Percentiles rank a stretch among this genome's conserved stretches.
These are phyloP conservation scores for Abrus precatorius DNA, from an alignment of 306 rosid species.

Conservation along the genomic window DNA sequence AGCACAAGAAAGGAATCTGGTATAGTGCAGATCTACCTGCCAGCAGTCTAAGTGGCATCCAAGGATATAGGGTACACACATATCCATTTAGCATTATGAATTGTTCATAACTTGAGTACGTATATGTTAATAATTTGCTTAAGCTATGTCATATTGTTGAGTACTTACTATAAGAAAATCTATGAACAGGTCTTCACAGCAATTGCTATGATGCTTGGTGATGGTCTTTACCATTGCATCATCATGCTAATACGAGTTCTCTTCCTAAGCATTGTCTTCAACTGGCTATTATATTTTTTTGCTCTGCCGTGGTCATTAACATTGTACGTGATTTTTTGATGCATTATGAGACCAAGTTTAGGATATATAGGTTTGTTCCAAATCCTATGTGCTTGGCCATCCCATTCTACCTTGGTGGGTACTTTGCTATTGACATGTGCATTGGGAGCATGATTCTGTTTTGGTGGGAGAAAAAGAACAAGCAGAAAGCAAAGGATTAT, in stretches of 20 bases:
- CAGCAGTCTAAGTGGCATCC: conserved; percentile 71
- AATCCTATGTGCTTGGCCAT: conserved; percentile 79
- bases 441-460: conserved; percentile 73
- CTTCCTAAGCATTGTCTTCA: conserved; percentile 72
- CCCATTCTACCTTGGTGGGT: conserved; percentile 76
- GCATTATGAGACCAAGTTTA: conserved; percentile 53
- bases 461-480: conserved; percentile 59
- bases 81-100: not conserved
- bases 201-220: conserved; percentile 81
- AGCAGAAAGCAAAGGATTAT: conserved; percentile 54
- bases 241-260: conserved; percentile 60
- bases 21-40: conserved; percentile 55
- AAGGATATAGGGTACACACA: conserved; percentile 70
- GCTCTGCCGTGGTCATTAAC: conserved; percentile 49
- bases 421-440: conserved; percentile 82
- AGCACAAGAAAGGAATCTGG: conserved; percentile 71
- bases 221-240: conserved; percentile 75
- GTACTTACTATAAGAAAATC: conserved; percentile 2
- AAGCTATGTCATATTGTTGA: not conserved
- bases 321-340: conserved; percentile 52
- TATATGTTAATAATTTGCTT: not conserved
- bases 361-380: conserved; percentile 58
- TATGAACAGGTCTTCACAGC: conserved; percentile 66
- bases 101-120: not conserved
- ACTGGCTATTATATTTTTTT: conserved; percentile 57